Evolutionary conservation across 805 yeast genomes (phyloP).

Genomic region (Osmozyma mogii): DNA sequence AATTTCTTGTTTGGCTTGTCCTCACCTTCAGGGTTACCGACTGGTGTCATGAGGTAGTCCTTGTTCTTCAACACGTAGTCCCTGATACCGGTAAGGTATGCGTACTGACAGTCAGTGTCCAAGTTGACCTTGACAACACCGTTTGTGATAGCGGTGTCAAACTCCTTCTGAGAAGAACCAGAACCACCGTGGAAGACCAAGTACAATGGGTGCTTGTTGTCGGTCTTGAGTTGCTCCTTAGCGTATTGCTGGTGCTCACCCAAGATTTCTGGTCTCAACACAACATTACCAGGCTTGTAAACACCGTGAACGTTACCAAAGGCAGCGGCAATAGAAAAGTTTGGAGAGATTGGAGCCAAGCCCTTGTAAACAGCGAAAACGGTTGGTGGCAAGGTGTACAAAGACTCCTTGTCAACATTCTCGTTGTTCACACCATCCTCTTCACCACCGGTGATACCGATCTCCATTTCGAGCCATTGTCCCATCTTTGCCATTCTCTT

Average conservation of each 20-base stretch:
- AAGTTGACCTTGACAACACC: conserved; percentile 99
- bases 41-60: conserved; percentile 82
- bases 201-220: conserved; percentile 68
- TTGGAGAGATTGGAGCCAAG: conserved; percentile 82
- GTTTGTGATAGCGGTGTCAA: conserved; percentile 78
- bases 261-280: conserved; percentile 82
- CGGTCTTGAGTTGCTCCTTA: conserved; percentile 50
- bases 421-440: conserved; percentile 99
- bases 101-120: conserved; percentile 98
- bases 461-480: conserved; percentile 99
- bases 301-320: conserved; percentile 99
- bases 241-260: conserved; percentile 95
- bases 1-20: conserved; percentile 99
- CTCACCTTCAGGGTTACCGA: conserved; percentile 99
- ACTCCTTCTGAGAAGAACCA: conserved; percentile 90
- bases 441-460: conserved; percentile 99
- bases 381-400: conserved; percentile 94
- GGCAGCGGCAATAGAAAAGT: conserved; percentile 99
- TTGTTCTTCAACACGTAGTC: conserved; percentile 94
- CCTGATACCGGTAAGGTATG: conserved; percentile 94
- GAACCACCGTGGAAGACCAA: conserved; percentile 99
- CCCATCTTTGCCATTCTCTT: conserved; percentile 85
- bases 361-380: conserved; percentile 89
- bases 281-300: conserved; percentile 98
- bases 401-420: conserved; percentile 73